Base-by-base conservation (phyloP, 164 flowering plant species). In the Nymphaea colorata region DNA sequence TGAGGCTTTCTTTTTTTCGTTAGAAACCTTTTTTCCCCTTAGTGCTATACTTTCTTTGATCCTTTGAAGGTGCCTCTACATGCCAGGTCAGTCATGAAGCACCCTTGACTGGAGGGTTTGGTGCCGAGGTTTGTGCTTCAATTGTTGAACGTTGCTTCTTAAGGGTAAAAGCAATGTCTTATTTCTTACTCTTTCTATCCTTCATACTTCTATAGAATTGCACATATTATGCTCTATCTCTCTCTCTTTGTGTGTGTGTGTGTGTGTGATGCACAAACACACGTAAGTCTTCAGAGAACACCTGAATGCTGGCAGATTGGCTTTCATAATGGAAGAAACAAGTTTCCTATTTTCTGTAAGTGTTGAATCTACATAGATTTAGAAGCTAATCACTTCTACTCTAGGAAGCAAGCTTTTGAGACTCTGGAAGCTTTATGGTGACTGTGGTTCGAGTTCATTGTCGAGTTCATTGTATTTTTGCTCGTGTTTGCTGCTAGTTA, bases 81-180 rank as follows among this genome's bases (percentile, higher is more conserved):
- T 69, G 67, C 57, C 74, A 94, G 99, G 86, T 94, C 68, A 94
- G 99, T 77, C 99, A 94, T 79, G 99, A 94, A 82, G 97, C 99
- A 77, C 97, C 99, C 0, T 78, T 91, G 2, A 94, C 96, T 16
- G 97, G 97, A 75, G 99, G 99, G 61, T 94, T 94, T 82, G 99
- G 97, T 66, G 99, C 97, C 70, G 99, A 94, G 76, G 91, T 94
- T 45, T 81, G 96, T 71, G 92, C 98, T 41, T 83, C 99, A 17
- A 86, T 94, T 41, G 83, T 79, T 42, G 99, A 94, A 72, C 84
- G 97, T 42, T 94, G 98, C 82, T 94, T 94, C 82, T 76, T 80
- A 67, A 84, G 90, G 85, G 98, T 91, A 83, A 73, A 67, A 44
- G 3, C 42, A 42, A 2, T 66, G 5, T 66, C 44, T 44, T 44